phyloP scores from a whole-genome alignment of 2,329 filamentous ascomycete genomes.

The Phaeosphaeria sp. region DNA sequence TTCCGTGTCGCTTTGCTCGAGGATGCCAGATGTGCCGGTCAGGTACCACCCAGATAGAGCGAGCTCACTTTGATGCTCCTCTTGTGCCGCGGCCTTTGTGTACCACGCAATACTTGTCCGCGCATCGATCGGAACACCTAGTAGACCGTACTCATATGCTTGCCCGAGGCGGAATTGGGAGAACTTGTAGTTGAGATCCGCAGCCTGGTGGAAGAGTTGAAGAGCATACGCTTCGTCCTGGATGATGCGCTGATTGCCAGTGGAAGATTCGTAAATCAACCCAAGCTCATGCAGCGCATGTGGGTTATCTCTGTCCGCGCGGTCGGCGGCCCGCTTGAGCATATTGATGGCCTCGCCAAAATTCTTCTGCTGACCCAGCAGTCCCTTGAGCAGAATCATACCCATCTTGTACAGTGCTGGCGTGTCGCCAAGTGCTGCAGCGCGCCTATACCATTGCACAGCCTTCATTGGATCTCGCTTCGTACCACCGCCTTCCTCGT shows the following conservation, averaged over 20 bases:
- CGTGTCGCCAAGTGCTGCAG: constrained; percentile 86
- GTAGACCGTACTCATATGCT: constrained; percentile 85
- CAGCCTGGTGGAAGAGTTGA: constrained; percentile 83
- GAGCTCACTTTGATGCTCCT: constrained; percentile 88
- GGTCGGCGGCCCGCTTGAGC: constrained; percentile 91
- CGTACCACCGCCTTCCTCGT: constrained; percentile 92
- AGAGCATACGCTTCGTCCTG: constrained; percentile 83
- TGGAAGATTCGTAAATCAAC: constrained; percentile 68
- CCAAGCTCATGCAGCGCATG: constrained; percentile 91
- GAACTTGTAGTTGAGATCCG: constrained; percentile 91
- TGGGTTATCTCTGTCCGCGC: constrained; percentile 87
- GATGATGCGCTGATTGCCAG: constrained; percentile 69
- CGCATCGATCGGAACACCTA: constrained; percentile 84
- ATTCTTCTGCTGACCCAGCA: constrained; percentile 86
- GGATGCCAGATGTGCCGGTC: constrained; percentile 84
- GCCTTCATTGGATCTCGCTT: constrained; percentile 90
- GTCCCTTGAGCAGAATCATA: constrained; percentile 91
- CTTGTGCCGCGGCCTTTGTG: constrained; percentile 85
- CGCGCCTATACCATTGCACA: constrained; percentile 97
- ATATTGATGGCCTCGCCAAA: constrained; percentile 86
- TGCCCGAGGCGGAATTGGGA: constrained; percentile 89
- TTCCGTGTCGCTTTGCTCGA: constrained; percentile 92
- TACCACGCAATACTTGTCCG: constrained; percentile 93
- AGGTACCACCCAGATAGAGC: constrained; percentile 76
- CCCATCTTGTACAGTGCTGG: constrained; percentile 99